phyloP scores from a whole-genome alignment of 305 asterid genomes.

The Solanum aculeatissimum region DNA sequence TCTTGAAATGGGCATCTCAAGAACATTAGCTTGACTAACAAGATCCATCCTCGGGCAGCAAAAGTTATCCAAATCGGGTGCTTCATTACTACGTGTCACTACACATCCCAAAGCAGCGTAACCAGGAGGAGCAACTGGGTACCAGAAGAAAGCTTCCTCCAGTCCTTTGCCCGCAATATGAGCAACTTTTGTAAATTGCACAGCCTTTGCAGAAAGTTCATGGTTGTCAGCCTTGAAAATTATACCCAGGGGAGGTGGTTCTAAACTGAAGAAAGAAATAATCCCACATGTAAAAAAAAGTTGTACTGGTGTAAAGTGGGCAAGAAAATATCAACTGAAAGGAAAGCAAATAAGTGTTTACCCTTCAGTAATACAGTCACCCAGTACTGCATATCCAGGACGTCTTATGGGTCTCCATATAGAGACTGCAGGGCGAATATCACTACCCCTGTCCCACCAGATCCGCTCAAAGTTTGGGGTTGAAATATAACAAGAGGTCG shows the following conservation, averaged over 20 bases:
- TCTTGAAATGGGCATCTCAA: slow-evolving; percentile 81
- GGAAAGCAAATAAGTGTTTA: slow-evolving; percentile 10
- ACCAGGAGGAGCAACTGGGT: slow-evolving; percentile 97
- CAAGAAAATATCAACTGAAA: background rate
- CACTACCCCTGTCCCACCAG: slow-evolving; percentile 99
- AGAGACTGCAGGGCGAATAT: slow-evolving; percentile 82
- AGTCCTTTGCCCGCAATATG: slow-evolving; percentile 68
- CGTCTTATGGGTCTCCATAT: slow-evolving; percentile 95
- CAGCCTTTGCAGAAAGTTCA: slow-evolving; percentile 77
- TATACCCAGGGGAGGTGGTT: slow-evolving; percentile 94
- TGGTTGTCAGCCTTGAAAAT: slow-evolving; percentile 75
- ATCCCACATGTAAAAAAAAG: background rate
- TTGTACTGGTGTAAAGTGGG: background rate
- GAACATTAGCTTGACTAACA: slow-evolving; percentile 79
- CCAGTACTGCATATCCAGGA: slow-evolving; percentile 73
- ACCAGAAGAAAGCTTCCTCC: slow-evolving; percentile 94
- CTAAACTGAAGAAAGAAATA: slow-evolving; percentile 51
- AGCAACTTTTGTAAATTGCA: slow-evolving; percentile 90
- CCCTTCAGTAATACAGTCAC: slow-evolving; percentile 99
- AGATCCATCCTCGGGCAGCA: slow-evolving; percentile 97
- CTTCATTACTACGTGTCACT: slow-evolving; percentile 62
- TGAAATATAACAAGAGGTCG: slow-evolving; percentile 55
- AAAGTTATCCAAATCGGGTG: slow-evolving; percentile 55
- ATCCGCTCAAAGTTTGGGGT: slow-evolving; percentile 92
- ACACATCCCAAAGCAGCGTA: slow-evolving; percentile 92